These are phyloP conservation scores for Curvularia sp. DNA, from an alignment of 2,329 filamentous ascomycete genomes.

Conservation along the genomic window DNA sequence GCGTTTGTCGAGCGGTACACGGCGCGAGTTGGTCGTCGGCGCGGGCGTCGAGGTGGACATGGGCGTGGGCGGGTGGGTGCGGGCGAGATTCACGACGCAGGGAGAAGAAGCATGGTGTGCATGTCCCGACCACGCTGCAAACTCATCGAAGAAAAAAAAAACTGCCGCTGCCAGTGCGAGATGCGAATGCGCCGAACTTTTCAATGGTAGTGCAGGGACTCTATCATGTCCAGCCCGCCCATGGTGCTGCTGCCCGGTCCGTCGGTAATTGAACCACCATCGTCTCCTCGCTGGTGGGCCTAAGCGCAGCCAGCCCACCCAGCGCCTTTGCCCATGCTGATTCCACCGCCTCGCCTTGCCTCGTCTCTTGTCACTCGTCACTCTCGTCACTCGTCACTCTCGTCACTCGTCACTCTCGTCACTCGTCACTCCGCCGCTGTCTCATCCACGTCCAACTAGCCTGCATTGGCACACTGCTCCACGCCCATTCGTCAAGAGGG, in stretches of 20 bases:
- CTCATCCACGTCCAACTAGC: no score
- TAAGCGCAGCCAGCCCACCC: neutral
- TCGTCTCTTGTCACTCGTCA: no score
- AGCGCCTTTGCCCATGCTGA: no score
- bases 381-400: no score
- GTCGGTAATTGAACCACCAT: constrained; percentile 13
- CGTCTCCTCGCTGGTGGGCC: neutral
- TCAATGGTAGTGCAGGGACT: constrained; percentile 12
- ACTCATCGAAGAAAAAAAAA: constrained; percentile 10
- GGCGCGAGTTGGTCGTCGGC: constrained; percentile 38
- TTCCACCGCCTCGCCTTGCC: neutral
- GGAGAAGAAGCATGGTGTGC: constrained; percentile 21
- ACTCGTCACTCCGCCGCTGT: neutral
- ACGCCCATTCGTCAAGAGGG: no score
- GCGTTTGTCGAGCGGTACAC: constrained; percentile 55
- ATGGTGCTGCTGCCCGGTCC: constrained; percentile 6
- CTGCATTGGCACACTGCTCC: no score
- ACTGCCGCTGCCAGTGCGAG: constrained; percentile 10
- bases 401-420: neutral
- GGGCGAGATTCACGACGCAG: constrained; percentile 16
- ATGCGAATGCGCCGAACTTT: constrained; percentile 13
- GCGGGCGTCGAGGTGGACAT: constrained; percentile 18
- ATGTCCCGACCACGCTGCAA: constrained; percentile 8
- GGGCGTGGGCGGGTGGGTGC: constrained; percentile 14
- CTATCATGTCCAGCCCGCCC: constrained; percentile 1